Conservation (phyloP, 148 eudicot species). For the Simmondsia chinensis region DNA sequence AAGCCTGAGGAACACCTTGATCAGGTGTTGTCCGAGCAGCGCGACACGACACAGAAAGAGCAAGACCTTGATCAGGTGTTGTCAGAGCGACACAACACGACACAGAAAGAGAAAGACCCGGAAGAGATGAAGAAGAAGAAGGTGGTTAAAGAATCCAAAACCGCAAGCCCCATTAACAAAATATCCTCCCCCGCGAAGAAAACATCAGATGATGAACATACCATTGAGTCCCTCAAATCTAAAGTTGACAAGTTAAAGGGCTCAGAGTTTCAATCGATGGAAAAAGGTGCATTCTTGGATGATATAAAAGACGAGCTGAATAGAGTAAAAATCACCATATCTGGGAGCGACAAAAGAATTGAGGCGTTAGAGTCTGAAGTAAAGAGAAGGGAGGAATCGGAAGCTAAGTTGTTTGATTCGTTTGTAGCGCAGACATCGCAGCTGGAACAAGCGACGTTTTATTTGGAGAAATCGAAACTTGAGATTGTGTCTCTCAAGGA, state of each 20-base stretch:
- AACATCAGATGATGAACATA: slow-evolving; percentile 30
- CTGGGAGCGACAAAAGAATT: slow-evolving; percentile 25
- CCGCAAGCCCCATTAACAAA: slow-evolving; percentile 18
- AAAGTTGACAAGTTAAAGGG: slow-evolving; percentile 33
- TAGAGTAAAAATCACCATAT: slow-evolving; percentile 15
- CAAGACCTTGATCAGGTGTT: slow-evolving; percentile 40
- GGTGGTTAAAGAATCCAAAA: slow-evolving; percentile 15
- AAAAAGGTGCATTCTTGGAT: slow-evolving; percentile 23
- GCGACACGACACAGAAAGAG: slow-evolving; percentile 20
- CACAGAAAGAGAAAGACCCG: slow-evolving; percentile 31
- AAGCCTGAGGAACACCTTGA: slow-evolving; percentile 49
- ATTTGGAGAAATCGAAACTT: slow-evolving; percentile 41
- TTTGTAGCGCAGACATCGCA: slow-evolving; percentile 28
- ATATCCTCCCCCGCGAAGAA: slow-evolving; percentile 22
- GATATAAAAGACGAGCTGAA: slow-evolving; percentile 23
- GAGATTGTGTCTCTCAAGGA: slow-evolving; percentile 30
- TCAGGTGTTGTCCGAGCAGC: slow-evolving; percentile 27
- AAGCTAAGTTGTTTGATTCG: slow-evolving; percentile 26
- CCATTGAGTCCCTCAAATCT: slow-evolving; percentile 26
- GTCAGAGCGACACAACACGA: slow-evolving; percentile 21
- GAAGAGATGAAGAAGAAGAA: slow-evolving; percentile 25
- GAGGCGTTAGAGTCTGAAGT: slow-evolving; percentile 46
- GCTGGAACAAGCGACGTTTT: slow-evolving; percentile 34
- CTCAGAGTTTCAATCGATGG: slow-evolving; percentile 18
- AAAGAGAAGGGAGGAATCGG: slow-evolving; percentile 29